A percentile compares a stretch with the other conserved stretches of the same genome.
Evolutionary conservation across 192 early-diverging fungal genomes (phyloP).

Genomic region (Chytriomyces sp.): DNA sequence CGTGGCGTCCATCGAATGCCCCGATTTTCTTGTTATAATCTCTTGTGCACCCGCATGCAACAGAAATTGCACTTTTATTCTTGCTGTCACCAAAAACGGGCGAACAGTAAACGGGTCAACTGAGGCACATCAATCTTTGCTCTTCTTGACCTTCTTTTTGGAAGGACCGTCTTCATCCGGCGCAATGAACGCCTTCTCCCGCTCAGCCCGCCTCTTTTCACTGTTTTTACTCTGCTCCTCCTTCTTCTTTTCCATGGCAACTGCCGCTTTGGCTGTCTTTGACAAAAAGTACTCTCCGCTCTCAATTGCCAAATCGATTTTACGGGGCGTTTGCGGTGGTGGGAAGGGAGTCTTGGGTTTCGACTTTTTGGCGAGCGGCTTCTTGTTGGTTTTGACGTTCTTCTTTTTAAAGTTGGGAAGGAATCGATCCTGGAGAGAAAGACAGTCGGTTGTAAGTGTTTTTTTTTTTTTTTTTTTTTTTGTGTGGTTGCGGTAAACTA

Average conservation of each 20-base stretch:
- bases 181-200: slow-evolving; percentile 71
- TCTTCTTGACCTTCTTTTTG: neutral
- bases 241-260: slow-evolving; percentile 72
- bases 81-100: too few relatives aligned
- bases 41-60: too few relatives aligned
- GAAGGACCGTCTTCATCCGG: slow-evolving; percentile 12
- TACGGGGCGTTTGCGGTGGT: slow-evolving; percentile 80
- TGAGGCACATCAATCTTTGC: neutral
- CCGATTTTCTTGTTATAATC: too few relatives aligned
- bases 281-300: slow-evolving; percentile 94
- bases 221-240: slow-evolving; percentile 71
- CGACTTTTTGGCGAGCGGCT: slow-evolving; percentile 79
- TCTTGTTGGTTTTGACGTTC: slow-evolving; percentile 64
- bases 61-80: too few relatives aligned
- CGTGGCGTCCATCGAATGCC: too few relatives aligned
- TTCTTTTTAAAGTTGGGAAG: slow-evolving; percentile 95
- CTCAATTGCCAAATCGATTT: slow-evolving; percentile 90
- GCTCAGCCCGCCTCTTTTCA: slow-evolving; percentile 71
- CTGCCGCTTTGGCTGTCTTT: slow-evolving; percentile 41
- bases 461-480: too few relatives aligned
- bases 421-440: slow-evolving; percentile 73
- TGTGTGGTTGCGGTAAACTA: neutral
- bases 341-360: slow-evolving; percentile 89
- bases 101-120: neutral
- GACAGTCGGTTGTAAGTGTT: too few relatives aligned